Conservation (phyloP, 306 rosid genomes). For the Echinosophora koreensis region DNA sequence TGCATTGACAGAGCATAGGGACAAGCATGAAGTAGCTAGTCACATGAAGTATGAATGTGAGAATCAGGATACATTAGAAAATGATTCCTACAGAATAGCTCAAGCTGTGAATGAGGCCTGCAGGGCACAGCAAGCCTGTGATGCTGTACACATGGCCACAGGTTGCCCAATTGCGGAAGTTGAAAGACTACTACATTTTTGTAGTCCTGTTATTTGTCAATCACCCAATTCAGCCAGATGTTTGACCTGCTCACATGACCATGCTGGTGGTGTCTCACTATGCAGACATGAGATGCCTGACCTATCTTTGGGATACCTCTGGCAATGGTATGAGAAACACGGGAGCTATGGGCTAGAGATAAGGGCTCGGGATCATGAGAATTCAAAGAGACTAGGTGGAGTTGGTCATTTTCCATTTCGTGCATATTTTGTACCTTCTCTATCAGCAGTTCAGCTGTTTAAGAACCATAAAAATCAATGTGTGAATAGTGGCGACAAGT, state of each 20-base stretch:
- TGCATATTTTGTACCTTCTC: slow-evolving; percentile 87
- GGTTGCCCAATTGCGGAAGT: slow-evolving; percentile 78
- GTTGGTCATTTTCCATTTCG: slow-evolving; percentile 54
- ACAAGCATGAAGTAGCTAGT: slow-evolving; percentile 46
- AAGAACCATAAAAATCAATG: slow-evolving; percentile 43
- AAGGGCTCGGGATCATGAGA: slow-evolving; percentile 62
- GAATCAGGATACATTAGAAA: slow-evolving; percentile 47
- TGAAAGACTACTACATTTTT: slow-evolving; percentile 70
- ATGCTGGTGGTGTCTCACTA: slow-evolving; percentile 48
- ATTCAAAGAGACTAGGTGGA: slow-evolving; percentile 53
- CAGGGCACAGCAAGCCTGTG: slow-evolving; percentile 69
- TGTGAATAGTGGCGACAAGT: slow-evolving; percentile 25
- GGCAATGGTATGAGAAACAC: slow-evolving; percentile 91
- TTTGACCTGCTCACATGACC: slow-evolving; percentile 53
- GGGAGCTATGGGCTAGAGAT: slow-evolving; percentile 90
- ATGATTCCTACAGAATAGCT: slow-evolving; percentile 53
- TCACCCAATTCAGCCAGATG: slow-evolving; percentile 49
- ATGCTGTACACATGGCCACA: slow-evolving; percentile 60
- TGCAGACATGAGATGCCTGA: slow-evolving; percentile 70
- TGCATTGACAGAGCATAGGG: slow-evolving; percentile 38
- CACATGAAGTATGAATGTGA: slow-evolving; percentile 40
- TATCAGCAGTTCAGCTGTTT: slow-evolving; percentile 89
- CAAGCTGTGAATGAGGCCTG: slow-evolving; percentile 62
- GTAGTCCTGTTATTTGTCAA: slow-evolving; percentile 68
- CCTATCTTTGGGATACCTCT: slow-evolving; percentile 66